Conservation (phyloP, 306 rosid species). For the Macrotyloma uniflorum region DNA sequence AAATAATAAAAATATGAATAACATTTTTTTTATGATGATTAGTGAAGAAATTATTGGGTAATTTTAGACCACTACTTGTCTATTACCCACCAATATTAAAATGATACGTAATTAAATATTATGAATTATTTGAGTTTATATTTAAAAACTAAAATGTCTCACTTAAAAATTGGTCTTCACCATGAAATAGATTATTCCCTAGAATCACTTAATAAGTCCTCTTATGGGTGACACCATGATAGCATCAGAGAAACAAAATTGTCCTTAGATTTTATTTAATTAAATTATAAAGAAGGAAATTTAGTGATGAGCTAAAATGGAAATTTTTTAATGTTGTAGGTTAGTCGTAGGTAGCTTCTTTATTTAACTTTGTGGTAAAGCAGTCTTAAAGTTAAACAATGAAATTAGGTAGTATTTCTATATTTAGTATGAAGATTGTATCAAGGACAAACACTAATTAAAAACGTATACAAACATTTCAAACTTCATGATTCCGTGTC, state of each 20-base stretch:
- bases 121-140: too few species aligned
- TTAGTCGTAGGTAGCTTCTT: neutral
- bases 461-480: neutral
- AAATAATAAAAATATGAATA: too few species aligned
- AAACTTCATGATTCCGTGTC: slow-evolving; percentile 26
- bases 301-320: slow-evolving; percentile 2
- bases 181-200: too few species aligned
- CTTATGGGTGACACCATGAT: neutral
- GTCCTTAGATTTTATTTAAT: neutral
- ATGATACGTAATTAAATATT: too few species aligned
- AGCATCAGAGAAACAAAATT: slow-evolving; percentile 2
- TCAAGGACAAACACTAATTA: neutral
- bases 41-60: too few species aligned
- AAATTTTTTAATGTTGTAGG: slow-evolving; percentile 6
- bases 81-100: too few species aligned
- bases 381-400: neutral
- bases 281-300: neutral
- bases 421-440: slow-evolving; percentile 9
- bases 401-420: slow-evolving; percentile 1
- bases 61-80: too few species aligned
- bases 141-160: too few species aligned
- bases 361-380: slow-evolving; percentile 2
- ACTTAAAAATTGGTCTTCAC: too few species aligned
- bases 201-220: too few species aligned
- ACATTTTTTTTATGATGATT: too few species aligned